Conservation (phyloP, 139 green algal species). For the Micromonas commoda region DNA sequence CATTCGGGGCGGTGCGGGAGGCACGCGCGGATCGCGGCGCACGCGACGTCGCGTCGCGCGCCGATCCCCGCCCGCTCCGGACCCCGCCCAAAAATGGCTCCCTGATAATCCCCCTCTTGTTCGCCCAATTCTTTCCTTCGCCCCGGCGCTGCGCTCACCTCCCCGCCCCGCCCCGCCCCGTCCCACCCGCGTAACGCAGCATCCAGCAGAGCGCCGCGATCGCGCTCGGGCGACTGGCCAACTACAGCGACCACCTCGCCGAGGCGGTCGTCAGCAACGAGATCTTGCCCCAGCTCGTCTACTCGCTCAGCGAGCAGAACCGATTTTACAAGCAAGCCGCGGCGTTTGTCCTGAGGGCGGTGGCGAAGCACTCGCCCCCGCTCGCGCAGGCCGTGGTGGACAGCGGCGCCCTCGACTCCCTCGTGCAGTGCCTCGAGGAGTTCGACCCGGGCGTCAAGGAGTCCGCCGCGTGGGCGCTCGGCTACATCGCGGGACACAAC, state of each 20-base stretch:
- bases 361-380: slow-evolving; percentile 73
- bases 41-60: background rate
- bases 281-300: slow-evolving; percentile 76
- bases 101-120: too few species aligned
- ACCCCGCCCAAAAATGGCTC: background rate
- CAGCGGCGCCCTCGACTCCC: slow-evolving; percentile 60
- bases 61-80: background rate
- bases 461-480: slow-evolving; percentile 68
- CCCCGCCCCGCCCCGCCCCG: background rate
- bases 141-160: background rate
- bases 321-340: slow-evolving; percentile 79
- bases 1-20: background rate
- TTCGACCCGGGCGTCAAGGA: slow-evolving; percentile 84
- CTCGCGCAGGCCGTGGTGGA: slow-evolving; percentile 73
- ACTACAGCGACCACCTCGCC: slow-evolving; percentile 75
- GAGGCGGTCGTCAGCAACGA: slow-evolving; percentile 79
- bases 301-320: slow-evolving; percentile 71
- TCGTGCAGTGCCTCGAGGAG: slow-evolving; percentile 81
- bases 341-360: slow-evolving; percentile 70
- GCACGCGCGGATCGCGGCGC: background rate
- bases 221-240: slow-evolving; percentile 68
- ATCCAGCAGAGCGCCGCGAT: slow-evolving; percentile 82
- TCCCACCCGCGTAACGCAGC: slow-evolving; percentile 38
- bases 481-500: slow-evolving; percentile 78
- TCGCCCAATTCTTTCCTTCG: background rate